phyloP scores from a whole-genome alignment of 2,329 filamentous ascomycete species.

The Talaromyces albobiverticillius region DNA sequence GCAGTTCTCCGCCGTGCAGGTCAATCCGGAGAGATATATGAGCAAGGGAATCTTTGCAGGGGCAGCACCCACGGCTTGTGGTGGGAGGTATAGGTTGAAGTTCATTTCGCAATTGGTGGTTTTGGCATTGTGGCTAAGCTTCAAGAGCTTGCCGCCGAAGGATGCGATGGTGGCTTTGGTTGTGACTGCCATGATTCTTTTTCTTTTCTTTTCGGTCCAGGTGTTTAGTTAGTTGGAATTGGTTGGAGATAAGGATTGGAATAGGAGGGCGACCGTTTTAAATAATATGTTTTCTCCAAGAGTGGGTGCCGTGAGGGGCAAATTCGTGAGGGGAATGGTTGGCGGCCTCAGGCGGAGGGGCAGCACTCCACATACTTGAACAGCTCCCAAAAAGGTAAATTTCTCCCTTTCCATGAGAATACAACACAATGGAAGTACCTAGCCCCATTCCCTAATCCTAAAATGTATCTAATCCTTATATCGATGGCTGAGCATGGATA shows the following conservation, averaged over 20 bases:
- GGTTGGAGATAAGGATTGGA: not conserved
- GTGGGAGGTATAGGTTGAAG: conserved; percentile 87
- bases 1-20: conserved; percentile 84
- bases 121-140: conserved; percentile 80
- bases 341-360: not conserved
- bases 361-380: not conserved
- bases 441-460: too few relatives aligned
- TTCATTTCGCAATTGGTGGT: conserved; percentile 84
- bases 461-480: too few relatives aligned
- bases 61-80: conserved; percentile 55
- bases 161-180: conserved; percentile 85
- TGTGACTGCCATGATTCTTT: conserved; percentile 69
- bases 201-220: not conserved
- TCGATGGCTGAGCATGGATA: too few relatives aligned
- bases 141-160: conserved; percentile 92
- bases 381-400: too few relatives aligned
- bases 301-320: conserved; percentile 7
- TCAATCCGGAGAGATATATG: conserved; percentile 90
- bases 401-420: too few relatives aligned
- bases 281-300: too few relatives aligned
- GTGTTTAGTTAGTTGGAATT: too few relatives aligned
- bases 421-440: too few relatives aligned
- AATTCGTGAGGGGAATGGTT: conserved; percentile 3
- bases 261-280: not conserved
- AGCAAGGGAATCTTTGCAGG: conserved; percentile 74